Conservation (phyloP, 78 protist species). For the Dictyostelium discoideum region dicty_2.7 NC_007088.5:5001001-5001500, state of each 20-base stretch:
- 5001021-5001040: neutral
- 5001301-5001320: neutral
- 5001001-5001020: neutral
- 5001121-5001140: neutral
- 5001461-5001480: neutral
- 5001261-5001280: neutral
- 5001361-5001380: neutral
- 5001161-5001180: neutral
- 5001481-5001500: neutral
- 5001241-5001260: neutral
- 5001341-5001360: neutral
- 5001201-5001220: neutral
- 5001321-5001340: neutral
- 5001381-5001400: neutral
- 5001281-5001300: neutral
- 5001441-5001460: neutral
- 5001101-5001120: constrained; percentile 7
- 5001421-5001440: neutral
- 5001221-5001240: neutral
- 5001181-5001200: neutral
- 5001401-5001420: neutral
- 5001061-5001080: neutral
- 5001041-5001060: neutral
- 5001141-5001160: neutral
- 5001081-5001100: neutral